Evolutionary conservation across 2,329 filamentous ascomycete species (phyloP), one percentile per base, ranked within the genome.

Genomic region (Arthrinium phaeospermum): DNA sequence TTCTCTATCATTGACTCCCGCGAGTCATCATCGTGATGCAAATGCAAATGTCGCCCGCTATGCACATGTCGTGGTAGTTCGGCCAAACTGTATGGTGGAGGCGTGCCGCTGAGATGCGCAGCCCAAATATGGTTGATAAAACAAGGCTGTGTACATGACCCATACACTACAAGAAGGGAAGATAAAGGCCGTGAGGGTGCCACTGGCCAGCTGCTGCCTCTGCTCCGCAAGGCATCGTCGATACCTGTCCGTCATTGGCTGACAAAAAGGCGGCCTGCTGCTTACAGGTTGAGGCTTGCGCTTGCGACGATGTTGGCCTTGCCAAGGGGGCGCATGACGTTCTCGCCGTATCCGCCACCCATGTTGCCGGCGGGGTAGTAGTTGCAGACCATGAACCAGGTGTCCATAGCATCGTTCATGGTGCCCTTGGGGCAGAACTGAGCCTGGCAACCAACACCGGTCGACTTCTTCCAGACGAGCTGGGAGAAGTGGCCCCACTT

Each of bases 341-440:
- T 90, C 16, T 74, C 73, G 73, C 77, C 86, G 75, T 89, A 90
- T 44, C 79, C 74, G 73, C 87, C 88, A 57, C 81, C 85, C 67
- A 86, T 83, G 82, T 91, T 90, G 76, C 88, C 94, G 75, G 90
- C 85, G 74, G 91, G 88, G 76, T 84, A 85, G 86, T 98, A 98
- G 89, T 98, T 96, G 91, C 94, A 98, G 78, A 97, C 94, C 44
- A 93, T 95, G 86, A 90, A 94, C 84, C 89, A 91, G n/a, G 91
- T 83, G 49, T 86, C 87, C 85, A 90, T 82, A 75, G 73, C 76
- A 30, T 79, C 75, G 74, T 81, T 82, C 75, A 89, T 82, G n/a
- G 67, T 45, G 46, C 67, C 67, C 47, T 83, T 78, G 16, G 81
- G 77, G 83, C 92, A 93, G 80, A 85, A 82, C 70, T 85, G 80